Conservation (phyloP, 2,329 filamentous ascomycete species). For the Bretziella fagacearum region DNA sequence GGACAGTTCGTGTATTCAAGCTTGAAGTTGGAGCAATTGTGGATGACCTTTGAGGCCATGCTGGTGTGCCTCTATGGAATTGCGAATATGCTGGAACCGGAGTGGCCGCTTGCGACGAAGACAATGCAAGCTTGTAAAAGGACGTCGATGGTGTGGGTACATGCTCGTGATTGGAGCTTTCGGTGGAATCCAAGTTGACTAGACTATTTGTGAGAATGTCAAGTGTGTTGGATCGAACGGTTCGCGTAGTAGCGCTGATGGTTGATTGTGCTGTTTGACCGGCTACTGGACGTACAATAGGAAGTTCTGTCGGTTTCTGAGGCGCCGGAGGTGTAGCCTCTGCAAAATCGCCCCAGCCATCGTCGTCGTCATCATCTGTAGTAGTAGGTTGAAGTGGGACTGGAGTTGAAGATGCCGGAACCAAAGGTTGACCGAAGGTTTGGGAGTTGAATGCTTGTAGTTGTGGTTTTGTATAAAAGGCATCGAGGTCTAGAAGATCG, state of each 20-base stretch:
- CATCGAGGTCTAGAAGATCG: conserved; percentile 47
- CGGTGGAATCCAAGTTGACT: conserved; percentile 22
- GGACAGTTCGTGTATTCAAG: no score
- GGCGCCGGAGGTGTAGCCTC: conserved; percentile 23
- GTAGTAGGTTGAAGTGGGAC: conserved; percentile 6
- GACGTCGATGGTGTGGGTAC: no score
- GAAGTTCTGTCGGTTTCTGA: background rate
- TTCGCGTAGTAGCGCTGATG: conserved; percentile 11
- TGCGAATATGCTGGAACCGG: no score
- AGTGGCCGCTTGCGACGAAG: no score
- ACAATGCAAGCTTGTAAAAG: no score
- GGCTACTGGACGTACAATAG: background rate
- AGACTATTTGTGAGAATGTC: conserved; percentile 38
- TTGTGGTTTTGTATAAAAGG: conserved; percentile 25
- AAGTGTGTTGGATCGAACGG: conserved; percentile 32
- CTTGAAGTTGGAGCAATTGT: no score
- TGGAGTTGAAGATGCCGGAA: conserved; percentile 16
- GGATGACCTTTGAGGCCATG: no score
- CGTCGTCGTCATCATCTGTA: conserved; percentile 32
- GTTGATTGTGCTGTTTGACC: background rate
- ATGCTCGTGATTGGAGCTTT: background rate
- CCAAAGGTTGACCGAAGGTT: conserved; percentile 16
- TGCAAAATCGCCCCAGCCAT: conserved; percentile 54
- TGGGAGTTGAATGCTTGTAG: conserved; percentile 6
- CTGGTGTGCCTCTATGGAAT: no score